Evolutionary conservation across 495 filamentous ascomycete genomes (phyloP).

Genomic region (Neurospora sp.): DNA sequence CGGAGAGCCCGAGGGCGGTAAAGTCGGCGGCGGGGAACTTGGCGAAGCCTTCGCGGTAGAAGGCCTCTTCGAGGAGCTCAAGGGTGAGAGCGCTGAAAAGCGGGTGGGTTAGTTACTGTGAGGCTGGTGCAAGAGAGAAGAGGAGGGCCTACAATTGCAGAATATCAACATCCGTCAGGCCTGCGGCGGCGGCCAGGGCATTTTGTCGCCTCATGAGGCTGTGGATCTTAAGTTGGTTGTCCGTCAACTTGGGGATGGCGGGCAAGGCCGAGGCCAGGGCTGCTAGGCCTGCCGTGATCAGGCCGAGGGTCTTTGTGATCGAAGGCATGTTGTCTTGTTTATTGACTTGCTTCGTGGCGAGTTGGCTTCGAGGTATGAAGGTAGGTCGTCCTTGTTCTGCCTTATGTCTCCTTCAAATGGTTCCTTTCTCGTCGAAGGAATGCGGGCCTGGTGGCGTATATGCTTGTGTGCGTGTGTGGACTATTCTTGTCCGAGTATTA

Average conservation of each 20-base stretch:
- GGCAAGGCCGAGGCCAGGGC: slow-evolving; percentile 35
- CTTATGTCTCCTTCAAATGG: background rate
- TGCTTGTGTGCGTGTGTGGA: background rate
- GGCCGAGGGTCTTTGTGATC: slow-evolving; percentile 30
- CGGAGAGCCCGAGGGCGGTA: slow-evolving; percentile 41
- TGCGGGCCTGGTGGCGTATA: slow-evolving; percentile 23
- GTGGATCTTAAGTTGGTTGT: slow-evolving; percentile 33
- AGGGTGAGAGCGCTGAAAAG: slow-evolving; percentile 47
- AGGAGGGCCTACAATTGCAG: slow-evolving; percentile 53
- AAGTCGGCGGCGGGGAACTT: slow-evolving; percentile 52
- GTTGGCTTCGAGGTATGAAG: background rate
- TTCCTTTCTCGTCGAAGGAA: slow-evolving; percentile 20
- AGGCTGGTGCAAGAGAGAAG: background rate
- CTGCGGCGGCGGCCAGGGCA: slow-evolving; percentile 39
- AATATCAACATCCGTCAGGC: slow-evolving; percentile 54
- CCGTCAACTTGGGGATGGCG: slow-evolving; percentile 32
- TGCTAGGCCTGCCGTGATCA: slow-evolving; percentile 35
- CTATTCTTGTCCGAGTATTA: slow-evolving; percentile 21
- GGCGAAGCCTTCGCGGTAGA: slow-evolving; percentile 52
- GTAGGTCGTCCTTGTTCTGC: slow-evolving; percentile 3
- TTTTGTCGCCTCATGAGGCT: slow-evolving; percentile 40
- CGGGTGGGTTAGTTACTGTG: slow-evolving; percentile 11
- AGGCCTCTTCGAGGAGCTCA: slow-evolving; percentile 52
- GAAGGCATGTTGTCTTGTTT: slow-evolving; percentile 35
- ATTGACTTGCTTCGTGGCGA: background rate